Evolutionary conservation across 306 rosid genomes (phyloP).

Genomic region (Quillaja saponaria): DNA sequence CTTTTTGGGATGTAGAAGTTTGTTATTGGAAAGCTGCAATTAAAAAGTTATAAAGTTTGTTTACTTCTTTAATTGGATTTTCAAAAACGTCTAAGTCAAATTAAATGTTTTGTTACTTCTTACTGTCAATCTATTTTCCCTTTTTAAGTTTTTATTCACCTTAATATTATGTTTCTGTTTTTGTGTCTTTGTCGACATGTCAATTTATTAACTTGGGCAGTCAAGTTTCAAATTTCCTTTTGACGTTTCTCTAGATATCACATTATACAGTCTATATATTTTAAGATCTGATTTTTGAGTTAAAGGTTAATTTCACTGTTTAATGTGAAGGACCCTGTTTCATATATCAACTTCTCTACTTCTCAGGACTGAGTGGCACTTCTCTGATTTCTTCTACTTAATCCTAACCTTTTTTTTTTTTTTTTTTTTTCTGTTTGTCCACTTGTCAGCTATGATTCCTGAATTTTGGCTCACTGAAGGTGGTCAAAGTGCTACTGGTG

Average conservation of each 20-base stretch:
- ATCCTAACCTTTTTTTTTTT: slow-evolving; percentile 20
- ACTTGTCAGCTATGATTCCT: slow-evolving; percentile 98
- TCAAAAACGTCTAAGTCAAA: slow-evolving; percentile 18
- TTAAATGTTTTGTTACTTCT: slow-evolving; percentile 13
- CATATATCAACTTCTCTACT: slow-evolving; percentile 5
- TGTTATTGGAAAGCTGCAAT: slow-evolving; percentile 19
- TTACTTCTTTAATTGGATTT: slow-evolving; percentile 20
- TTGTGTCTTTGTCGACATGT: slow-evolving; percentile 14
- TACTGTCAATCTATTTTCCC: slow-evolving; percentile 2
- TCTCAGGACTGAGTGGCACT: neutral
- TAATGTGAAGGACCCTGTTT: slow-evolving; percentile 19
- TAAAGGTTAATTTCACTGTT: slow-evolving; percentile 23
- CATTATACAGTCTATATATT: too few relatives aligned
- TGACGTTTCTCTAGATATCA: too few relatives aligned
- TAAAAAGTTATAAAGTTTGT: slow-evolving; percentile 25
- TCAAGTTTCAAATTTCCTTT: slow-evolving; percentile 9
- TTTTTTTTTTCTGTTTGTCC: slow-evolving; percentile 32
- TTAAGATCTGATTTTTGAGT: slow-evolving; percentile 9
- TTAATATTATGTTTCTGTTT: slow-evolving; percentile 5
- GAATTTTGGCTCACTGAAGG: slow-evolving; percentile 98
- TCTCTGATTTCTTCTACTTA: slow-evolving; percentile 27
- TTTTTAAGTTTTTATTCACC: slow-evolving; percentile 12
- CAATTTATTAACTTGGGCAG: neutral
- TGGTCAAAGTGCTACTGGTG: slow-evolving; percentile 99
- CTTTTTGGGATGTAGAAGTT: slow-evolving; percentile 2